These are phyloP conservation scores for Venturia effusa DNA, from an alignment of 2,329 filamentous ascomycete species.

Conservation along the genomic window DNA sequence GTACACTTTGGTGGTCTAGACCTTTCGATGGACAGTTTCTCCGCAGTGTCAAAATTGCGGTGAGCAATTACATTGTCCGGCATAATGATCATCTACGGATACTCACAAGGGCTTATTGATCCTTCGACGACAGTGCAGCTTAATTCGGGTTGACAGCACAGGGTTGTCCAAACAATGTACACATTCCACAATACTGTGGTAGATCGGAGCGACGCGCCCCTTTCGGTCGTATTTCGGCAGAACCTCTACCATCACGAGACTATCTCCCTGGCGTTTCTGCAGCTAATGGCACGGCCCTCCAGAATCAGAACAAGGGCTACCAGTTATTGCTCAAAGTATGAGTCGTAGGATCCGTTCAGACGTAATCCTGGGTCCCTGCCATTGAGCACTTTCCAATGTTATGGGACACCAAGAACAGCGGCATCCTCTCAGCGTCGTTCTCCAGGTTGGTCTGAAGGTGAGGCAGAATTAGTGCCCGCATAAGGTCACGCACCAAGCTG, in stretches of 20 bases:
- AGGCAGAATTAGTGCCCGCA: not conserved
- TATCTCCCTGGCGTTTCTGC: not conserved
- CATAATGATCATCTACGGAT: not conserved
- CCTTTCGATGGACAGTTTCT: not conserved
- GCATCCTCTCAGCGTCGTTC: not conserved
- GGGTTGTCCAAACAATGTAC: not conserved
- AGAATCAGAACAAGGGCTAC: not conserved
- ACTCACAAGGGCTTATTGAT: not conserved
- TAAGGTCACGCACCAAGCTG: not conserved
- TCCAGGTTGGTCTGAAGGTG: not conserved
- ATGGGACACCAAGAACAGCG: not conserved
- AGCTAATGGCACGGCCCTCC: not conserved
- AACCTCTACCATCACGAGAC: not conserved
- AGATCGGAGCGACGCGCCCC: too few relatives aligned
- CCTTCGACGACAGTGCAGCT: not conserved
- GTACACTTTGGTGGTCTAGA: not conserved
- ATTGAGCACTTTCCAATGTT: not conserved
- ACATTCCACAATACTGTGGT: too few relatives aligned
- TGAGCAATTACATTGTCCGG: not conserved
- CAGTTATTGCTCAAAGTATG: not conserved
- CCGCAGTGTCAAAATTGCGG: not conserved
- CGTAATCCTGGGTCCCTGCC: not conserved
- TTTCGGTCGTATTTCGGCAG: not conserved
- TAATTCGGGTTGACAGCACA: not conserved
- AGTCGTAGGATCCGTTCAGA: not conserved